Conservation (phyloP, 2,329 filamentous ascomycete genomes). For the Coniochaeta sp. region DNA sequence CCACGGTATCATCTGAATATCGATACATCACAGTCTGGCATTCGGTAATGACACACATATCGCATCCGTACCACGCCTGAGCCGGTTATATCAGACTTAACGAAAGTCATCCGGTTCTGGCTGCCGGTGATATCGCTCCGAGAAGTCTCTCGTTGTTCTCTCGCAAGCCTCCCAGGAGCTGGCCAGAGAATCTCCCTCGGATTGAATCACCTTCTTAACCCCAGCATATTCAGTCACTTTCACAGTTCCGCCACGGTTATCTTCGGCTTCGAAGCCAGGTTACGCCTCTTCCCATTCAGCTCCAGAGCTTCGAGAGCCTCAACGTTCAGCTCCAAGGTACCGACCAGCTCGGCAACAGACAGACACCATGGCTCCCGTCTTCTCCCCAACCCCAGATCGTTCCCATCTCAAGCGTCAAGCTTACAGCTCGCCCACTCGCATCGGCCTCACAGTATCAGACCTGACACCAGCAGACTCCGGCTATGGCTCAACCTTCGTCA, state of each 20-base stretch:
- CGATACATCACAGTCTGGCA: not conserved
- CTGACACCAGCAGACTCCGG: conserved; percentile 15
- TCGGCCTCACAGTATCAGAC: not conserved
- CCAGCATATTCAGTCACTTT: not conserved
- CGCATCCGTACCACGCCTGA: not conserved
- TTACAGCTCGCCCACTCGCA: conserved; percentile 8
- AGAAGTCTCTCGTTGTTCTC: conserved; percentile 1
- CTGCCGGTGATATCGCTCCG: not conserved
- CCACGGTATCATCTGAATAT: not conserved
- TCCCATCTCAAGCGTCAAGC: conserved; percentile 9
- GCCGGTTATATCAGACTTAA: not conserved
- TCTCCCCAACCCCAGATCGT: conserved; percentile 5
- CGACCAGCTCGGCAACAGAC: not conserved
- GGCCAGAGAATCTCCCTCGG: not conserved
- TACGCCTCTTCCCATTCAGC: not conserved
- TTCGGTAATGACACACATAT: conserved; percentile 4
- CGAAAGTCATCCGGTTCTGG: not conserved
- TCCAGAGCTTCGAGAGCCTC: not conserved
- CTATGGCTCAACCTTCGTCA: conserved; percentile 12
- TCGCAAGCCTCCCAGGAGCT: not conserved
- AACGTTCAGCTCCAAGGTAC: not conserved
- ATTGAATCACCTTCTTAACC: not conserved
- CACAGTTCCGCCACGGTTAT: not conserved
- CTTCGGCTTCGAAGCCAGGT: not conserved
- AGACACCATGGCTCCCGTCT: conserved; percentile 8